Conservation (phyloP, 495 filamentous ascomycete genomes). For the Penicillium tannophilum region DNA sequence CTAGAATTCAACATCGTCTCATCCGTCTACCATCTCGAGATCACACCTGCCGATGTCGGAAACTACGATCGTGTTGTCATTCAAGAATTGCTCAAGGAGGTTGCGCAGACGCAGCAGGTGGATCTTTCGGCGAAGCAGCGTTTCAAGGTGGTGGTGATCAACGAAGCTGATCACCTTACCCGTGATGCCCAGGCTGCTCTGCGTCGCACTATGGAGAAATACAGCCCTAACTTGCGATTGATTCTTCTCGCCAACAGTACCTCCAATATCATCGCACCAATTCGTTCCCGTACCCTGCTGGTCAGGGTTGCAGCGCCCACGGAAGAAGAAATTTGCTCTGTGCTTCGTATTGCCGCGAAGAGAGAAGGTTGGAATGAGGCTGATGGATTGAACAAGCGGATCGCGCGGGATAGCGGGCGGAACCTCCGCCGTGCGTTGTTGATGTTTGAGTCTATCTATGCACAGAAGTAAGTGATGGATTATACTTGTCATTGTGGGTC, state of each 20-base stretch:
- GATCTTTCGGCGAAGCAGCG: constrained; percentile 83
- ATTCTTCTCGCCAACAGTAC: constrained; percentile 94
- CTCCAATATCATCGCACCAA: constrained; percentile 96
- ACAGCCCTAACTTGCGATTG: constrained; percentile 87
- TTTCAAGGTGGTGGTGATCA: constrained; percentile 99
- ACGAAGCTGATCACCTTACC: constrained; percentile 95
- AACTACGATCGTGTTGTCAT: constrained; percentile 93
- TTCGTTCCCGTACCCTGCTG: constrained; percentile 83
- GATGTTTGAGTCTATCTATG: constrained; percentile 96
- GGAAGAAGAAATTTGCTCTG: constrained; percentile 77
- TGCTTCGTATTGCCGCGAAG: constrained; percentile 71
- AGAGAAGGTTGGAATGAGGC: constrained; percentile 75
- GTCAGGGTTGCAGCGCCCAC: constrained; percentile 91
- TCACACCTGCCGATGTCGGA: constrained; percentile 96
- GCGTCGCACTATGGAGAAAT: constrained; percentile 98
- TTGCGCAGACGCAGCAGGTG: constrained; percentile 97
- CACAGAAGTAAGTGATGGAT: constrained; percentile 74
- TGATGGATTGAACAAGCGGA: constrained; percentile 71
- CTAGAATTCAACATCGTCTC: constrained; percentile 98
- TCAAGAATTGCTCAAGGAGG: constrained; percentile 94
- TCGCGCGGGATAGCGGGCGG: constrained; percentile 88
- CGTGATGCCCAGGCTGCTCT: constrained; percentile 95
- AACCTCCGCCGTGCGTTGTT: constrained; percentile 87
- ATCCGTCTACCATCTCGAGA: constrained; percentile 95
- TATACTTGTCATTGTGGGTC: no score